phyloP scores from a whole-genome alignment of 768 basidiomycete genomes.

The Dentipellis sp. region DNA sequence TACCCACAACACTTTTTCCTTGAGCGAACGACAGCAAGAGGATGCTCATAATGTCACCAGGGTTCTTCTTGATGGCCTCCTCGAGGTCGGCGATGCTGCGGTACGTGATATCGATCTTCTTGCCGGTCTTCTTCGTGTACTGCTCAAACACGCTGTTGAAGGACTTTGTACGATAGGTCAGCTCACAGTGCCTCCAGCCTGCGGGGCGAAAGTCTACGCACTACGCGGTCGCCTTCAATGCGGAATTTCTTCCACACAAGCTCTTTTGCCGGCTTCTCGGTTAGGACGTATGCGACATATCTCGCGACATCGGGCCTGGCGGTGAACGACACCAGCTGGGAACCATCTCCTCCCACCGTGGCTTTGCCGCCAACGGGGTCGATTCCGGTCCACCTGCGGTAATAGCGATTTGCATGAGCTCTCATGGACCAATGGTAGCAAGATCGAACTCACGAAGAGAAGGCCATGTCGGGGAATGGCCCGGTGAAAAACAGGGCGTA shows the following conservation, averaged over 20 bases:
- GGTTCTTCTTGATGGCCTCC: not conserved
- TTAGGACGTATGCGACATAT: no score
- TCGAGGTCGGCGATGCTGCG: not conserved
- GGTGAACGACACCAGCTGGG: no score
- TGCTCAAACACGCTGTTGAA: constrained; percentile 4
- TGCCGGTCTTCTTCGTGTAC: not conserved
- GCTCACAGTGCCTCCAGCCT: not conserved
- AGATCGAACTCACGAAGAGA: not conserved
- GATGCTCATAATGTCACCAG: not conserved
- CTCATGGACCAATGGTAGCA: not conserved
- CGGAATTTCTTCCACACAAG: not conserved
- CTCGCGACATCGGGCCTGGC: no score
- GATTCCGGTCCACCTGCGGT: not conserved
- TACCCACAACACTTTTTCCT: not conserved
- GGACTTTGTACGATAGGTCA: not conserved
- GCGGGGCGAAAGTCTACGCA: not conserved
- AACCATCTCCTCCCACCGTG: no score
- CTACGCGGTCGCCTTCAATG: not conserved
- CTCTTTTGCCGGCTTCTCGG: no score
- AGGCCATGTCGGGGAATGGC: not conserved
- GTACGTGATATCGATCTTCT: not conserved
- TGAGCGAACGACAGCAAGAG: not conserved
- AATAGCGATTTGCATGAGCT: not conserved
- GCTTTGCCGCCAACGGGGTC: no score
- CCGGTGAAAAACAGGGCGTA: constrained; percentile 7